Percentiles rank a stretch among this genome's conserved stretches.
phyloP scores from a whole-genome alignment of 306 rosid genomes.

The Fragaria nilgerrensis region DNA sequence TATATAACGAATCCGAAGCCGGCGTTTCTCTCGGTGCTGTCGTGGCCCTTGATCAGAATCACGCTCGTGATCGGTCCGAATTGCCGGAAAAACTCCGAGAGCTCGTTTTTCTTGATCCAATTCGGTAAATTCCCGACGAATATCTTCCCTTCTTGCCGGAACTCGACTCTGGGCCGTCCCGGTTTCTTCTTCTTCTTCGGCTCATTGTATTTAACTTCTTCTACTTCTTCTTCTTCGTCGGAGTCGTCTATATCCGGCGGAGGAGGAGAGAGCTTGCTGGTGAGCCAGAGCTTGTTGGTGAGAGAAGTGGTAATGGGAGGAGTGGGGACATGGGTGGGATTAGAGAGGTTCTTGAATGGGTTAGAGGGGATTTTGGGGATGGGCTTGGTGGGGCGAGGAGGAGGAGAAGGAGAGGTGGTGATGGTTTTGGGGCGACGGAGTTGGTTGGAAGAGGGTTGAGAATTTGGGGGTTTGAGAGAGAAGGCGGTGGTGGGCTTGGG shows the following conservation, averaged over 20 bases:
- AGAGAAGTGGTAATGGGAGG: constrained; percentile 33
- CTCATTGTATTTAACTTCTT: constrained; percentile 6
- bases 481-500: constrained; percentile 23
- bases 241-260: constrained; percentile 9
- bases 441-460: constrained; percentile 33
- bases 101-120: constrained; percentile 73
- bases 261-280: constrained; percentile 71
- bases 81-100: constrained; percentile 74
- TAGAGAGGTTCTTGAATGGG: constrained; percentile 49
- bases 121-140: constrained; percentile 83
- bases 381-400: constrained; percentile 27
- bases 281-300: constrained; percentile 74
- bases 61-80: constrained; percentile 73
- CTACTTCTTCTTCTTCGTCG: neutral
- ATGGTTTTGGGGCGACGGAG: constrained; percentile 74
- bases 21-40: constrained; percentile 51
- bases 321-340: constrained; percentile 24
- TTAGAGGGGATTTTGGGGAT: constrained; percentile 40
- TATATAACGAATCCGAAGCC: constrained; percentile 81
- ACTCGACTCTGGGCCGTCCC: constrained; percentile 18
- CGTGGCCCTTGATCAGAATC: constrained; percentile 69
- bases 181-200: constrained; percentile 11
- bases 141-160: constrained; percentile 80
- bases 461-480: constrained; percentile 41
- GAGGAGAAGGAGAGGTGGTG: constrained; percentile 19